Percentiles rank a stretch among this genome's conserved stretches.
phyloP scores from a whole-genome alignment of 2,329 filamentous ascomycete genomes.

The Ceratocystis destructans region DNA sequence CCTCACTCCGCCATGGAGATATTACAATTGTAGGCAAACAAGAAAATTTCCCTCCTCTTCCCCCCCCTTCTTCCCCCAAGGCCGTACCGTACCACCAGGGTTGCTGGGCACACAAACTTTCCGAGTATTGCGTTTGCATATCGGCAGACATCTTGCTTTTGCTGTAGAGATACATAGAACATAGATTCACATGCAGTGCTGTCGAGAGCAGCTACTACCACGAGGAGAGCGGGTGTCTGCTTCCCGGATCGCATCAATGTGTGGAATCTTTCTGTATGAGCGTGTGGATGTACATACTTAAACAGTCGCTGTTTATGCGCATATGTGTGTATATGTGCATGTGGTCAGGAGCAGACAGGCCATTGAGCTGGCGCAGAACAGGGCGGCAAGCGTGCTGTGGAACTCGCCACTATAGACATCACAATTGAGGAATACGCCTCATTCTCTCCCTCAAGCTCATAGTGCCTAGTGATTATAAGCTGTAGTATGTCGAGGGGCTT shows the following conservation, averaged over 20 bases:
- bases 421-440: not conserved
- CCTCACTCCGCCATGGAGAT: not conserved
- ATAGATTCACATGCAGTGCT: not conserved
- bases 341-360: too few species aligned
- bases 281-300: not conserved
- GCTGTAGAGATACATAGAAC: not conserved
- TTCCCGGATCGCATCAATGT: not conserved
- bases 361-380: not conserved
- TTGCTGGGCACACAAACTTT: conserved; percentile 1
- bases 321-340: too few species aligned
- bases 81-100: not conserved
- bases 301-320: too few species aligned
- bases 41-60: not conserved
- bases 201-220: not conserved
- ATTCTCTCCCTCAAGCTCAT: not conserved
- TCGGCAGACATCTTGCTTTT: not conserved
- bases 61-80: not conserved
- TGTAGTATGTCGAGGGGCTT: not conserved
- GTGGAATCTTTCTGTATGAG: not conserved
- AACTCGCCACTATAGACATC: not conserved
- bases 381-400: not conserved
- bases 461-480: not conserved
- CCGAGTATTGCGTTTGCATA: conserved; percentile 3
- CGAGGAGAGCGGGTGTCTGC: not conserved
- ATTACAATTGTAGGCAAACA: not conserved